phyloP scores from a whole-genome alignment of 768 basidiomycete species.

The Multifurca ochricompacta region DNA sequence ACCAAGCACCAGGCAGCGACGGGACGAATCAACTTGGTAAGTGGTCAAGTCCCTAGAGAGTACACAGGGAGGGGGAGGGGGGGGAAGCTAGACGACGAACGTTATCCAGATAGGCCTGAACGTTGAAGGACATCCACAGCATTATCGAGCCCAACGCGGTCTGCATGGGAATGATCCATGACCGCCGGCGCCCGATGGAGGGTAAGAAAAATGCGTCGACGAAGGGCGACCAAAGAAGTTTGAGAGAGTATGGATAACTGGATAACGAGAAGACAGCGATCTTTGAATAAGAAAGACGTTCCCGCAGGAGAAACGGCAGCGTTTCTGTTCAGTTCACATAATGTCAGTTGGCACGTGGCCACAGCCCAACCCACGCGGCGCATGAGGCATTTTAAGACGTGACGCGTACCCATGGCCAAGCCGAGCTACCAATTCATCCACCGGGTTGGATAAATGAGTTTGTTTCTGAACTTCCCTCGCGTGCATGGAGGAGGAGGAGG shows the following conservation, averaged over 20 bases:
- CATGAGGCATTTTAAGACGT: background rate
- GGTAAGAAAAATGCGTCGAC: conserved; percentile 84
- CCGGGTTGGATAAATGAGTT: too few species aligned
- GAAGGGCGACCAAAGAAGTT: conserved; percentile 94
- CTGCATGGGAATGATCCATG: conserved; percentile 99
- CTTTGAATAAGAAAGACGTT: conserved; percentile 95
- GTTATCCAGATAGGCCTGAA: conserved; percentile 67
- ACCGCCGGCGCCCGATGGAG: conserved; percentile 84
- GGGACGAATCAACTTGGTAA: background rate
- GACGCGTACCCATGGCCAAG: conserved; percentile 19
- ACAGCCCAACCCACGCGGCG: too few species aligned
- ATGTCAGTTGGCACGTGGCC: conserved; percentile 64
- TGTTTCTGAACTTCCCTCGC: too few species aligned
- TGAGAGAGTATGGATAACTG: conserved; percentile 93
- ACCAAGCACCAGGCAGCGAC: conserved; percentile 3
- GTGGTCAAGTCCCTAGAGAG: too few species aligned
- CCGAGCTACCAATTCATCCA: too few species aligned
- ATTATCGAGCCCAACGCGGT: conserved; percentile 77
- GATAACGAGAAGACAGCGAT: conserved; percentile 89
- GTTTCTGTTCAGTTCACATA: conserved; percentile 51
- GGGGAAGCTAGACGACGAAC: conserved; percentile 40
- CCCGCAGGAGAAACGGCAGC: conserved; percentile 90
- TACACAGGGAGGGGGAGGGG: too few species aligned
- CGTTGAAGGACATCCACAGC: conserved; percentile 68
- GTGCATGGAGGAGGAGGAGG: background rate